A percentile compares a stretch with the other conserved stretches of the same genome.
Evolutionary conservation across 2,329 filamentous ascomycete genomes (phyloP).

Genomic region (Apiospora marii): DNA sequence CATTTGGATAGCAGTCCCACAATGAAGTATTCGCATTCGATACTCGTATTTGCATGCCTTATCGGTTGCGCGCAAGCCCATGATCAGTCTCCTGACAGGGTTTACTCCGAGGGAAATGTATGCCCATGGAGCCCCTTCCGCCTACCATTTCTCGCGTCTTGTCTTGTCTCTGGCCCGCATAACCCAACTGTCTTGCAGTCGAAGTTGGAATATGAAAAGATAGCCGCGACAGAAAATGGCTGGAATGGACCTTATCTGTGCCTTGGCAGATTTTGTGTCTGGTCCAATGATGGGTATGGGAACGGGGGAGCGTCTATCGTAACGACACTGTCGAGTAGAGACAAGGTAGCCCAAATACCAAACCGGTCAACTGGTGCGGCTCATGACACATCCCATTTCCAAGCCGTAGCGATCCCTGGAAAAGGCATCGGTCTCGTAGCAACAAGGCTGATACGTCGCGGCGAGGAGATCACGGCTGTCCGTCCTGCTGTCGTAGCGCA

Average conservation of each 20-base stretch:
- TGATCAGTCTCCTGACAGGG: background rate
- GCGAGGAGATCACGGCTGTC: conserved; percentile 35
- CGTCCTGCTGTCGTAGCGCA: conserved; percentile 37
- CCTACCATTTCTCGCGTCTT: background rate
- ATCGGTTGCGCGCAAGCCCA: background rate
- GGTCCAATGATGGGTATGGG: conserved; percentile 22
- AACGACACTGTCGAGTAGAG: conserved; percentile 22
- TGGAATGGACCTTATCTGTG: conserved; percentile 25
- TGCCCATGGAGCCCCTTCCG: conserved; percentile 7
- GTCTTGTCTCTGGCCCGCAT: background rate
- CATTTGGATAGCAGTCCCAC: background rate
- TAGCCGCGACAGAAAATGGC: background rate
- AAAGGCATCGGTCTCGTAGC: conserved; percentile 37
- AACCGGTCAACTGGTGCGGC: background rate
- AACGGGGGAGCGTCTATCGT: conserved; percentile 21
- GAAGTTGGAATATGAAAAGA: background rate
- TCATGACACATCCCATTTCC: conserved; percentile 20
- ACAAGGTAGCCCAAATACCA: background rate
- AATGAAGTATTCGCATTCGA: background rate
- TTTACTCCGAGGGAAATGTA: background rate
- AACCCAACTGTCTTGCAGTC: background rate
- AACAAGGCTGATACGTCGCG: conserved; percentile 32
- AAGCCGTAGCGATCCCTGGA: conserved; percentile 30
- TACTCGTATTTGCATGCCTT: background rate
- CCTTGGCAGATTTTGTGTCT: conserved; percentile 26